Evolutionary conservation across 2,329 filamentous ascomycete genomes (phyloP).

Genomic region (Colletotrichum tamarilloi): DNA sequence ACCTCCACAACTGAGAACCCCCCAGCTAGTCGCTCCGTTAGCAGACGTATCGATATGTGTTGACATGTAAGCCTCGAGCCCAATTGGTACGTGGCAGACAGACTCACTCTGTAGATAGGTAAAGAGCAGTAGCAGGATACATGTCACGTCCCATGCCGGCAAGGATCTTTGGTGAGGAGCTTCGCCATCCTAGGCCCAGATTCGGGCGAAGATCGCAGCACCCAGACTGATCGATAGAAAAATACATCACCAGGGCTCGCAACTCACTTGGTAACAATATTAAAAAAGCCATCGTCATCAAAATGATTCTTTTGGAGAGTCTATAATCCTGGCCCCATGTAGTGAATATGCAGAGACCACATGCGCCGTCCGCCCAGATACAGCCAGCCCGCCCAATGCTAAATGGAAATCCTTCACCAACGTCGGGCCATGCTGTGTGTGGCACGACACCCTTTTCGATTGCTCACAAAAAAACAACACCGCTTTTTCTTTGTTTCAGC

Average conservation of each 20-base stretch:
- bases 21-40: slow-evolving; percentile 43
- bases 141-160: slow-evolving; percentile 28
- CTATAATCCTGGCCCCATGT: neutral
- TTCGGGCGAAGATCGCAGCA: too few species aligned
- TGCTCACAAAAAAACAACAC: neutral
- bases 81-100: neutral
- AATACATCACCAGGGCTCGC: too few species aligned
- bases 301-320: slow-evolving; percentile 22
- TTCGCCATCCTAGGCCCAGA: too few species aligned
- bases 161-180: neutral
- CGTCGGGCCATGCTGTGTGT: slow-evolving; percentile 5
- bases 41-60: slow-evolving; percentile 41
- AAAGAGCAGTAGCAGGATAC: slow-evolving; percentile 39
- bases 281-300: neutral
- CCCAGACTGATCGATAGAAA: too few species aligned
- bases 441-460: neutral
- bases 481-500: neutral
- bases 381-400: slow-evolving; percentile 4
- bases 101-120: slow-evolving; percentile 40
- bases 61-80: neutral
- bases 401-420: neutral
- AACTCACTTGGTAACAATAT: neutral
- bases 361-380: slow-evolving; percentile 6
- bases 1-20: slow-evolving; percentile 39
- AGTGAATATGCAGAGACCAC: slow-evolving; percentile 7